Evolutionary conservation across 139 green algal species (phyloP).

Genomic region (Astrephomene gubernaculifera): DNA sequence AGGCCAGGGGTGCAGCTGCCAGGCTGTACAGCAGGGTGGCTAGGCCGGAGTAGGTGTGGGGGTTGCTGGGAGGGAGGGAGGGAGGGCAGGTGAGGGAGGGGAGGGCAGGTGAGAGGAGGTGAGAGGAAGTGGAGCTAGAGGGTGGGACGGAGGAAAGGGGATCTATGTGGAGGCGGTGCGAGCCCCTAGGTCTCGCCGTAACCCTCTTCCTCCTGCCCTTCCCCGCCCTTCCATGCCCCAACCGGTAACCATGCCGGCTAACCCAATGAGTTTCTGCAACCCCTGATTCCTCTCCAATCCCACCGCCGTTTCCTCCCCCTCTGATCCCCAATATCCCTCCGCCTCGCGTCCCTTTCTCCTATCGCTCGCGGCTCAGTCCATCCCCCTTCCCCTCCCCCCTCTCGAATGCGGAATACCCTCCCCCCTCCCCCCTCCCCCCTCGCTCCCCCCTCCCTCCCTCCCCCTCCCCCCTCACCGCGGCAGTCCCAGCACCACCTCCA

Average conservation of each 20-base stretch:
- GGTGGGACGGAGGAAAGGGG: background rate
- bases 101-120: background rate
- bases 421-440: background rate
- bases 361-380: too few relatives aligned
- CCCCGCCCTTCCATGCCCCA: too few relatives aligned
- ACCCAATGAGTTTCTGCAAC: too few relatives aligned
- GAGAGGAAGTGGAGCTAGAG: background rate
- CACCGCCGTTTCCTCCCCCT: too few relatives aligned
- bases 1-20: slow-evolving; percentile 61
- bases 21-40: slow-evolving; percentile 55
- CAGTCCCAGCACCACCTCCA: slow-evolving; percentile 70
- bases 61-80: slow-evolving; percentile 24
- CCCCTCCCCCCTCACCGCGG: slow-evolving; percentile 45
- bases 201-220: too few relatives aligned
- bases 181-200: too few relatives aligned
- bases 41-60: slow-evolving; percentile 56
- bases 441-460: slow-evolving; percentile 6
- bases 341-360: too few relatives aligned
- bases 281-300: too few relatives aligned
- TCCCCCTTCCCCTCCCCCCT: background rate
- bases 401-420: too few relatives aligned
- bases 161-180: too few relatives aligned
- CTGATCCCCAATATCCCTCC: too few relatives aligned
- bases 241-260: too few relatives aligned
- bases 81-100: background rate